phyloP scores from a whole-genome alignment of 2,329 filamentous ascomycete species.

The Diaporthe sp. region DNA sequence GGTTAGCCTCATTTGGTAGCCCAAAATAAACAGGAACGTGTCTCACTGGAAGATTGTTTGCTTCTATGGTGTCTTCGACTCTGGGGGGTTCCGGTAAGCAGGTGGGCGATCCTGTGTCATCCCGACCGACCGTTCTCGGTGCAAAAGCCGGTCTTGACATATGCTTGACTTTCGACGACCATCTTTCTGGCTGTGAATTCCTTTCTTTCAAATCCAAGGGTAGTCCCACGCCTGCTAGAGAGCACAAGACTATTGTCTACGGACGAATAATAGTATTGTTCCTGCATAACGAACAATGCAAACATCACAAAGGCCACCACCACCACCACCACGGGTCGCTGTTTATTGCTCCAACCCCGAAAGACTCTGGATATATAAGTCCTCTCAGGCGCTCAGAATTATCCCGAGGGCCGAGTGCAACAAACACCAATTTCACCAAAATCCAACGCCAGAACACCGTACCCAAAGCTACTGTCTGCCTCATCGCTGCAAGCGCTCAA shows the following conservation, averaged over 20 bases:
- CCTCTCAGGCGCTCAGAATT: background rate
- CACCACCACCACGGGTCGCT: background rate
- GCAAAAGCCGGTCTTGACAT: background rate
- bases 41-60: background rate
- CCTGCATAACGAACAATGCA: too few relatives aligned
- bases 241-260: background rate
- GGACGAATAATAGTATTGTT: too few relatives aligned
- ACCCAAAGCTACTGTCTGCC: background rate
- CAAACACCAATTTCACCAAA: too few relatives aligned
- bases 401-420: background rate
- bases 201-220: background rate
- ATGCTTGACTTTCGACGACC: background rate
- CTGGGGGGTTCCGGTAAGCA: background rate
- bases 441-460: background rate
- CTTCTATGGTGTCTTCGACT: background rate
- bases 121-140: fast-evolving
- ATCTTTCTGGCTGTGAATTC: too few relatives aligned
- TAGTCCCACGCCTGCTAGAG: too few relatives aligned
- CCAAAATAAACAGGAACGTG: background rate
- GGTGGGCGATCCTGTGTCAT: background rate
- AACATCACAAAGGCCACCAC: background rate
- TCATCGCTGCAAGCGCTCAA: background rate
- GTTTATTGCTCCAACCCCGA: background rate
- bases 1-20: background rate
- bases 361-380: background rate